Conservation (phyloP, 148 eudicot species). For the Amaranthus hypochondriacus region DNA sequence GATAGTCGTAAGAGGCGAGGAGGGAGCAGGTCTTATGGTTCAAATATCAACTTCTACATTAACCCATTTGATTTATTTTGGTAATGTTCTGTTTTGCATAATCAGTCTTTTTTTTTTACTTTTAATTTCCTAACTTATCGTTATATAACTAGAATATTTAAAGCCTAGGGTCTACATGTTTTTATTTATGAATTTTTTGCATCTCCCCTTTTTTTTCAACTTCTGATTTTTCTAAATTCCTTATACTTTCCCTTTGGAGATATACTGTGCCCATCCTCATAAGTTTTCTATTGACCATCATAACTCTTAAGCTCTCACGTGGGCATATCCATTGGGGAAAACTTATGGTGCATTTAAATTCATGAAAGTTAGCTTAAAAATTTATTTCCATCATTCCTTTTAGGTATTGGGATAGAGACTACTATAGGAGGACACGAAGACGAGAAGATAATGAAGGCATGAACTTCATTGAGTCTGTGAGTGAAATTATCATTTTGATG, state of each 20-base stretch:
- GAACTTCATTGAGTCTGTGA: constrained; percentile 90
- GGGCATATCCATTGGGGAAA: no score
- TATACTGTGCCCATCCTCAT: background rate
- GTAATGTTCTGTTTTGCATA: constrained; percentile 32
- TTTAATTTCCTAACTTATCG: background rate
- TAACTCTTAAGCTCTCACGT: no score
- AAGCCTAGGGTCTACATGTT: background rate
- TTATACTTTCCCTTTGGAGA: background rate
- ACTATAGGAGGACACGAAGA: constrained; percentile 57
- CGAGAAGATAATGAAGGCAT: constrained; percentile 49
- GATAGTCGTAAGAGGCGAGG: constrained; percentile 82
- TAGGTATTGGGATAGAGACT: constrained; percentile 98
- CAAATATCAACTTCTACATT: constrained; percentile 54
- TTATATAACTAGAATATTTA: background rate
- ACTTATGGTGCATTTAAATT: no score
- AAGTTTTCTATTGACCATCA: no score
- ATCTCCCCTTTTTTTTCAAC: background rate
- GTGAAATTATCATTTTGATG: constrained; percentile 17
- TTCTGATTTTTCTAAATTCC: background rate
- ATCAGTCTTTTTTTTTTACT: background rate
- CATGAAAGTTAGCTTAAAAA: background rate
- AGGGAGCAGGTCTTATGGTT: constrained; percentile 55
- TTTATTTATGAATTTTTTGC: background rate
- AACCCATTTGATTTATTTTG: constrained; percentile 69
- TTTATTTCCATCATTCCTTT: constrained; percentile 12